A percentile compares a stretch with the other conserved stretches of the same genome.
Conservation (phyloP, 1,284 basidiomycete genomes). For the Tylopilus sp. region DNA sequence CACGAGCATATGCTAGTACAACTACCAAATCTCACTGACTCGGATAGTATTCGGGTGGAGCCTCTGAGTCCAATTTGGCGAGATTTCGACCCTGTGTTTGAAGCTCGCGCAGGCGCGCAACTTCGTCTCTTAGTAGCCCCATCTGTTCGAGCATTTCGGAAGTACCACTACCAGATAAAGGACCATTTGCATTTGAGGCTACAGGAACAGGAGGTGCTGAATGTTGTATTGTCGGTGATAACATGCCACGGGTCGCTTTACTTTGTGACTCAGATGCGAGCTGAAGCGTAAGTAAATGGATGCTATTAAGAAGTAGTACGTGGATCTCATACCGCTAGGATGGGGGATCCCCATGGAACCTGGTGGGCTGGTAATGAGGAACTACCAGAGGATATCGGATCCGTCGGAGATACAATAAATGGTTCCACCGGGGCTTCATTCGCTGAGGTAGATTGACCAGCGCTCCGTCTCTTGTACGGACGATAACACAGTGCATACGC, state of each 20-base stretch:
- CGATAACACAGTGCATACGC: not conserved
- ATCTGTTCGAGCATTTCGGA: conserved; percentile 17
- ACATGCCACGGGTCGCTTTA: not conserved
- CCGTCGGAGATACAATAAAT: not conserved
- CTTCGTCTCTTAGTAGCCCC: conserved; percentile 17
- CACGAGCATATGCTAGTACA: not conserved
- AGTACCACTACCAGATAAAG: not conserved
- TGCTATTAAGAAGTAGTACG: not conserved
- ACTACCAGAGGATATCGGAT: not conserved
- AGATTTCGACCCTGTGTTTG: conserved; percentile 45
- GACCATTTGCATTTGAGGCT: not conserved
- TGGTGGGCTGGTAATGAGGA: not conserved
- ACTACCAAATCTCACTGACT: not conserved
- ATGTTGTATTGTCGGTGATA: too few species aligned
- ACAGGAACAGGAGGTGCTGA: not conserved
- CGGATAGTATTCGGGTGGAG: conserved; percentile 6
- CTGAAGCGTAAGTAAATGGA: not conserved
- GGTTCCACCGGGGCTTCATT: not conserved
- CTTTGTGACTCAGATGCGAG: not conserved
- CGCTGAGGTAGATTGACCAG: too few species aligned
- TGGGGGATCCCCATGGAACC: not conserved
- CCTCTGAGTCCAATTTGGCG: not conserved
- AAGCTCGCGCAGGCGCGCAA: conserved; percentile 14
- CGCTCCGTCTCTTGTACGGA: not conserved
- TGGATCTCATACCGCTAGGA: not conserved